Percentiles rank a stretch among this genome's conserved stretches.
These are phyloP conservation scores for Penicillium herquei DNA, from an alignment of 495 filamentous ascomycete species.

Conservation along the genomic window DNA sequence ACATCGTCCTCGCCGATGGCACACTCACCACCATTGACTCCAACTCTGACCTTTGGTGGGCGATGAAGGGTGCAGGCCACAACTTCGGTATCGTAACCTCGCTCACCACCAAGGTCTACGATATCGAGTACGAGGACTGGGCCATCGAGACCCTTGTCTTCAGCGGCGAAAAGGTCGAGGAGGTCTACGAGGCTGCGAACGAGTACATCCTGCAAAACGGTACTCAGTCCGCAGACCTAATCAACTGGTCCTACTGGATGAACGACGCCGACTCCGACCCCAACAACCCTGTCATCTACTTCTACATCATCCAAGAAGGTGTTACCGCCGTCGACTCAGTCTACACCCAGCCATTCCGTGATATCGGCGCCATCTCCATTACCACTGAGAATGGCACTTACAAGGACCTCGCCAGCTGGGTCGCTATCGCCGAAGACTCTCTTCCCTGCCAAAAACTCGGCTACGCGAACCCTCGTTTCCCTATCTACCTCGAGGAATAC, in stretches of 20 bases:
- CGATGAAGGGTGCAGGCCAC: conserved; percentile 56
- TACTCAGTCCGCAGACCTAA: conserved; percentile 37
- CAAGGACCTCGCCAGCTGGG: conserved; percentile 45
- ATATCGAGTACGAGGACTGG: conserved; percentile 38
- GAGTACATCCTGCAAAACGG: conserved; percentile 39
- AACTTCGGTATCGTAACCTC: conserved; percentile 62
- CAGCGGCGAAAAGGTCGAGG: conserved; percentile 47
- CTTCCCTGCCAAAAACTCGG: conserved; percentile 47
- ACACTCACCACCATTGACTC: conserved; percentile 31
- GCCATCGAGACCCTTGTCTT: conserved; percentile 47
- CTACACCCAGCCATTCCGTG: conserved; percentile 46
- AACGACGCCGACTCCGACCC: conserved; percentile 43
- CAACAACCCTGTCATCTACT: conserved; percentile 45
- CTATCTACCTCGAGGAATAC: conserved; percentile 45
- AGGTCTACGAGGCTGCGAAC: conserved; percentile 48
- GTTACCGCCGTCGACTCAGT: conserved; percentile 33
- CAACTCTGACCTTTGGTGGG: conserved; percentile 55
- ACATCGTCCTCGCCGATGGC: conserved; percentile 57
- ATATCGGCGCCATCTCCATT: conserved; percentile 40
- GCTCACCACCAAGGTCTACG: conserved; percentile 47
- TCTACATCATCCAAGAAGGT: conserved; percentile 54
- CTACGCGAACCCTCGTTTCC: conserved; percentile 49
- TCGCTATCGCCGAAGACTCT: conserved; percentile 32
- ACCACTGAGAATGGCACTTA: conserved; percentile 38
- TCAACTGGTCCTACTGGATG: conserved; percentile 54